Percentiles rank a stretch among this genome's conserved stretches.
Conservation (phyloP, 257 asterid species). For the Primulina tabacum region DNA sequence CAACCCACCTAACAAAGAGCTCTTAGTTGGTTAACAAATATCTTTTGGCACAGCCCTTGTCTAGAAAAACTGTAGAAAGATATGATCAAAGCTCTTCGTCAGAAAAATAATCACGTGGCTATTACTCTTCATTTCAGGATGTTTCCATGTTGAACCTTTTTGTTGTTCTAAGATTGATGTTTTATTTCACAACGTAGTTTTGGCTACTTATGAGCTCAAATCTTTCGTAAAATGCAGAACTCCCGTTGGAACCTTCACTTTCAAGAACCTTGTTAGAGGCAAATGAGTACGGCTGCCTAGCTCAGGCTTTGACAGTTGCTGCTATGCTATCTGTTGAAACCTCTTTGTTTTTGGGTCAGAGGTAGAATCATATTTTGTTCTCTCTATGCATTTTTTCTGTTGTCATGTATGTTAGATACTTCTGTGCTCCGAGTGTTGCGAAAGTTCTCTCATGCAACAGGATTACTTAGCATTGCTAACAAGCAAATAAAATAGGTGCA, state of each 20-base stretch:
- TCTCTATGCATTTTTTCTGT: slow-evolving; percentile 8
- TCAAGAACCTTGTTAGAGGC: slow-evolving; percentile 96
- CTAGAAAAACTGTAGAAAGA: background rate
- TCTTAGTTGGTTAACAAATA: background rate
- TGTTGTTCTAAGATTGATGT: background rate
- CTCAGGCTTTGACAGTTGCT: slow-evolving; percentile 86
- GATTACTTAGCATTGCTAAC: background rate
- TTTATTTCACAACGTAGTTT: background rate
- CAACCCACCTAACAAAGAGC: too few relatives aligned
- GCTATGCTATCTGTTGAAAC: slow-evolving; percentile 98
- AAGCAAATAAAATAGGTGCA: background rate
- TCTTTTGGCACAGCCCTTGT: background rate
- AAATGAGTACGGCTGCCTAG: slow-evolving; percentile 71
- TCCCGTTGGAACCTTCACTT: slow-evolving; percentile 93
- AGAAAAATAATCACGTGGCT: background rate
- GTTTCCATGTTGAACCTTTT: background rate
- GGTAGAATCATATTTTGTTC: slow-evolving; percentile 41
- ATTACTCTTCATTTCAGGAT: background rate
- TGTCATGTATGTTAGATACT: slow-evolving; percentile 6
- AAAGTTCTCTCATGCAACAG: background rate
- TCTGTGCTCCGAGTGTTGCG: background rate
- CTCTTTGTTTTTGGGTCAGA: slow-evolving; percentile 61
- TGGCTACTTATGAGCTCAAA: slow-evolving; percentile 17
- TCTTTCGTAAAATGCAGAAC: slow-evolving; percentile 58
- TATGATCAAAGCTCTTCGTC: background rate